Percentiles rank a stretch among this genome's conserved stretches.
Conservation (phyloP, 2,329 filamentous ascomycete genomes). For the Colletotrichum melonis region DNA sequence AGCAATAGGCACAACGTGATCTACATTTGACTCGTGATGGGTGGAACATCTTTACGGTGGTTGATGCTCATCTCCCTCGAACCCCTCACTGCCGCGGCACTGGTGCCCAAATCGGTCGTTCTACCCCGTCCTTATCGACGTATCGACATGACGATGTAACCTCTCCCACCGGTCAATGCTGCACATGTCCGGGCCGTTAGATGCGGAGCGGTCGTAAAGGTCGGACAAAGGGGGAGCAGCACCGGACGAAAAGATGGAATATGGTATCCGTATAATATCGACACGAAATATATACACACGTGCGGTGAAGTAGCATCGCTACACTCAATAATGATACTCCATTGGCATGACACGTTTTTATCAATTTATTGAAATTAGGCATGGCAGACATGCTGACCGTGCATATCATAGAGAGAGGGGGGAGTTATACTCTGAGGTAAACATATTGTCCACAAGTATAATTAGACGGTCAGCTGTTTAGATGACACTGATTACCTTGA, state of each 20-base stretch:
- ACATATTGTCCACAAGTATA: neutral
- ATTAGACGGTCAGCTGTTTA: neutral
- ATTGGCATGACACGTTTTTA: neutral
- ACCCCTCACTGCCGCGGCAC: neutral
- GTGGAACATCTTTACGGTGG: neutral
- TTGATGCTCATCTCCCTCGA: neutral
- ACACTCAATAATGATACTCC: neutral
- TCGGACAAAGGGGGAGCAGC: neutral
- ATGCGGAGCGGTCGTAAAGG: neutral
- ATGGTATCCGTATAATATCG: no score
- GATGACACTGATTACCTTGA: neutral
- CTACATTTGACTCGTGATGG: slow-evolving; percentile 1
- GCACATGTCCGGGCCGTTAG: neutral
- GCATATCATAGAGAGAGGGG: neutral
- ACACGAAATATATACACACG: neutral
- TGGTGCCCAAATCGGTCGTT: neutral
- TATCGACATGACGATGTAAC: slow-evolving; percentile 9
- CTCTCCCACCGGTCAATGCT: neutral
- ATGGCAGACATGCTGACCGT: neutral
- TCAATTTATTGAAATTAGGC: neutral
- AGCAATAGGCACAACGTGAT: neutral
- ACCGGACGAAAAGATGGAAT: no score
- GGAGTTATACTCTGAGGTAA: neutral
- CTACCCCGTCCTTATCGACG: neutral
- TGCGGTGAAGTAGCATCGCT: neutral